Percentiles rank a stretch among this genome's conserved stretches.
Evolutionary conservation across 2,329 filamentous ascomycete genomes (phyloP).

Genomic region (Biscogniauxia mediterranea): DNA sequence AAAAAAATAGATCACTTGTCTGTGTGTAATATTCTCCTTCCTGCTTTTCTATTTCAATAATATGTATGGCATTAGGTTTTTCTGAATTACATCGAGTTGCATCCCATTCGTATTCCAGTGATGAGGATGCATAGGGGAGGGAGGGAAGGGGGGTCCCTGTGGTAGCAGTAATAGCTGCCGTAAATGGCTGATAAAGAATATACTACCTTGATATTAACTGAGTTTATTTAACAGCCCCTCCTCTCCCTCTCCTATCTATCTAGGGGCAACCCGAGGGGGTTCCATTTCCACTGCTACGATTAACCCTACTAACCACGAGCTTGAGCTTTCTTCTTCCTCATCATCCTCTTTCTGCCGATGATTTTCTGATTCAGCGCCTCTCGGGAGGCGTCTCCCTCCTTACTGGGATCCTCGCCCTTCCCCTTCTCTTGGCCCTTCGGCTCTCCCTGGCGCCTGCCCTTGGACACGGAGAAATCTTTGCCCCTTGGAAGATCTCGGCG

Average conservation of each 20-base stretch:
- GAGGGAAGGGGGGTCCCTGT: no score
- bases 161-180: no score
- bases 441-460: conserved; percentile 25
- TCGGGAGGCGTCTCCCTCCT: conserved; percentile 25
- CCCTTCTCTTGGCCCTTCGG: conserved; percentile 8
- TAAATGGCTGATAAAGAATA: no score
- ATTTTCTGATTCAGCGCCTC: conserved; percentile 64
- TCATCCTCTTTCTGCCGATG: conserved; percentile 79
- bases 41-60: no score
- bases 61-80: no score
- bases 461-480: conserved; percentile 36
- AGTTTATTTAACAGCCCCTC: not conserved
- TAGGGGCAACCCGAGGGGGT: not conserved
- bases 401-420: conserved; percentile 15
- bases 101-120: no score
- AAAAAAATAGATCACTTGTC: no score
- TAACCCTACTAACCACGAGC: conserved; percentile 29
- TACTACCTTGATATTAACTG: no score
- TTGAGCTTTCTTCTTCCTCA: conserved; percentile 65
- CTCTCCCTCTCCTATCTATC: no score
- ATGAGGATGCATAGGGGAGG: no score
- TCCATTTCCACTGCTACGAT: not conserved
- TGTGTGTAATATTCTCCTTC: no score
- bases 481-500: conserved; percentile 16
- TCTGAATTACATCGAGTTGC: no score